phyloP scores from a whole-genome alignment of 148 eudicot genomes.

The Rhododendron ferrugineum region DNA sequence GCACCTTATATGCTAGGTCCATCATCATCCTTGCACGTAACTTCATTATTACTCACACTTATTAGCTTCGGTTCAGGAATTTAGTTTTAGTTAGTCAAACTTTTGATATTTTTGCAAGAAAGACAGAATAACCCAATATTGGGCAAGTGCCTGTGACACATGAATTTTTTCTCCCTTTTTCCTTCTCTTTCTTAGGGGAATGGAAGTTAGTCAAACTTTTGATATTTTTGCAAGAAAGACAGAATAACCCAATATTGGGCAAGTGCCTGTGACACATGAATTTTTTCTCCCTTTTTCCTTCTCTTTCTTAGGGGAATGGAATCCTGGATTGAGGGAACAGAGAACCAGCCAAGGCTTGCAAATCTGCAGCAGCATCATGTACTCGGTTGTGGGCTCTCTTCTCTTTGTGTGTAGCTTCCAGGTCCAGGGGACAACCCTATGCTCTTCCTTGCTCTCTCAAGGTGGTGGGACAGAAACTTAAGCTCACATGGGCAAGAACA shows the following conservation, averaged over 20 bases:
- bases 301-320: background rate
- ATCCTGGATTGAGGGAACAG: background rate
- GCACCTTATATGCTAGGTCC: background rate
- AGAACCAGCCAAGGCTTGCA: constrained; percentile 7
- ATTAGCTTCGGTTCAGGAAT: background rate
- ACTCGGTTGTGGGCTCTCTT: background rate
- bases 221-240: background rate
- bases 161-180: background rate
- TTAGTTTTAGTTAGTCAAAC: background rate
- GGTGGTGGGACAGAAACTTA: background rate
- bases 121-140: background rate
- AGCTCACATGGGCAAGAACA: background rate
- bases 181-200: background rate
- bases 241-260: background rate
- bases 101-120: background rate
- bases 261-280: background rate
- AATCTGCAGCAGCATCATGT: background rate
- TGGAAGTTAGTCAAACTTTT: background rate
- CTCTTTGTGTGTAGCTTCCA: background rate
- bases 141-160: background rate
- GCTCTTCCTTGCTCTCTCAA: background rate
- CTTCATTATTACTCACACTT: background rate
- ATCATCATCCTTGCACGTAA: too few relatives aligned
- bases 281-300: background rate
- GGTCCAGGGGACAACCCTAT: constrained; percentile 1